phyloP scores from a whole-genome alignment of 2,329 filamentous ascomycete genomes.

The Fusarium tanahbumbuense region DNA sequence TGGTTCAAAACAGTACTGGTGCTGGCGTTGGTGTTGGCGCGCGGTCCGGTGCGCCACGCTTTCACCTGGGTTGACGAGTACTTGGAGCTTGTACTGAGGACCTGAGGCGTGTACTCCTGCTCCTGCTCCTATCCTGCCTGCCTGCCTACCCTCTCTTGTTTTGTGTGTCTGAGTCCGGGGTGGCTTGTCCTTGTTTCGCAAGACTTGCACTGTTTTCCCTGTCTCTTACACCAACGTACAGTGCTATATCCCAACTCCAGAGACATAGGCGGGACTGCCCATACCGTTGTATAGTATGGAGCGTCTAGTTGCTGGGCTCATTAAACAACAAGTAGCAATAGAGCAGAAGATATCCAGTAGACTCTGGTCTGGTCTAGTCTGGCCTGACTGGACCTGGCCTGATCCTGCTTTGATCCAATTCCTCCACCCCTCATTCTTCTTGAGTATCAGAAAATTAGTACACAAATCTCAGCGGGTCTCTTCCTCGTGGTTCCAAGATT shows the following conservation, averaged over 20 bases:
- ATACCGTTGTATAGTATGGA: constrained; percentile 12
- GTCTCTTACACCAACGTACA: constrained; percentile 39
- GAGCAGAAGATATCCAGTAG: constrained; percentile 11
- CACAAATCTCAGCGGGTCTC: constrained; percentile 24
- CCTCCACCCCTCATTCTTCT: constrained; percentile 10
- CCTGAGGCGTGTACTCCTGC: constrained; percentile 18
- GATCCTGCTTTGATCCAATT: constrained; percentile 13
- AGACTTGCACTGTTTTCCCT: constrained; percentile 9
- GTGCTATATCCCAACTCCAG: neutral
- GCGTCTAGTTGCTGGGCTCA: neutral
- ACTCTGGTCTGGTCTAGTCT: constrained; percentile 3
- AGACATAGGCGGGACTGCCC: neutral
- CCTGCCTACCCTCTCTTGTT: neutral
- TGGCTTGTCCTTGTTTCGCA: constrained; percentile 37
- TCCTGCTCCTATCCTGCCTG: neutral
- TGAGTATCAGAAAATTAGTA: neutral
- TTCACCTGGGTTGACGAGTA: constrained; percentile 23
- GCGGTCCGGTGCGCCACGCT: constrained; percentile 40
- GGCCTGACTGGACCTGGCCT: constrained; percentile 9
- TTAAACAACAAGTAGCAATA: neutral
- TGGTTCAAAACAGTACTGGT: neutral
- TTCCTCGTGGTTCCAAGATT: constrained; percentile 26
- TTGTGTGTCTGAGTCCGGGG: constrained; percentile 38
- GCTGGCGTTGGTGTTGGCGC: constrained; percentile 20
- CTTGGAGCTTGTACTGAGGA: constrained; percentile 33